A percentile compares a stretch with the other conserved stretches of the same genome.
Conservation (phyloP, 768 basidiomycete genomes). For the Tylopilus plumbeoviolaceoides region DNA sequence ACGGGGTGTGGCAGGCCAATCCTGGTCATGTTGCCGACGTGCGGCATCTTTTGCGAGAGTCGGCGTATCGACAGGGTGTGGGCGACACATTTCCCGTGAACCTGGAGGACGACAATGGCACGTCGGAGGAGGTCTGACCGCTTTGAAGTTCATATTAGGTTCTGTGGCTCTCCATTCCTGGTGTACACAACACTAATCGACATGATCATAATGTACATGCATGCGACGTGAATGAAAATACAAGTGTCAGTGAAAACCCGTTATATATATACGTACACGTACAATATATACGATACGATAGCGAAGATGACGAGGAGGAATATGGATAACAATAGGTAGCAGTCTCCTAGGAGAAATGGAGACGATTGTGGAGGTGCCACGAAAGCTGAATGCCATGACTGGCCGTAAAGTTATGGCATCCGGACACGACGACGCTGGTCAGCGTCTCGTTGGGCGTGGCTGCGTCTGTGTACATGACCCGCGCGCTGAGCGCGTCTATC, state of each 20-base stretch:
- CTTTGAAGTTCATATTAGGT: not conserved
- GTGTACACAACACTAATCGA: not conserved
- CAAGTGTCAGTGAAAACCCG: not conserved
- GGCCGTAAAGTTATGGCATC: constrained; percentile 19
- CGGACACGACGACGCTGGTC: constrained; percentile 22
- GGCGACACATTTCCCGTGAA: constrained; percentile 23
- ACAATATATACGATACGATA: not conserved
- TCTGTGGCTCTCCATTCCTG: not conserved
- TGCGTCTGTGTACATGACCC: constrained; percentile 39
- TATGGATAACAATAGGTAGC: constrained; percentile 7
- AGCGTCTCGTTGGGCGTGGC: constrained; percentile 28
- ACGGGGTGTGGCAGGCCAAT: constrained; percentile 35
- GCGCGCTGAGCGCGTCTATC: constrained; percentile 46
- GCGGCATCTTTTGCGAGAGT: constrained; percentile 34
- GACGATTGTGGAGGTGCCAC: constrained; percentile 23
- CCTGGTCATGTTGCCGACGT: constrained; percentile 36
- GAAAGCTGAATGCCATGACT: constrained; percentile 22
- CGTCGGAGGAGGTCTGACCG: not conserved
- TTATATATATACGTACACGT: not conserved
- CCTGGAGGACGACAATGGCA: not conserved
- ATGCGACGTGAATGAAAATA: not conserved
- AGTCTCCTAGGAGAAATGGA: constrained; percentile 22
- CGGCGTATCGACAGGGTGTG: constrained; percentile 36
- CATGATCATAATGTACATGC: not conserved
- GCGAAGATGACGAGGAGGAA: not conserved